Percentiles rank a stretch among this genome's conserved stretches.
Conservation (phyloP, 1,284 basidiomycete species). For the Phaffia rhodozyma region DNA sequence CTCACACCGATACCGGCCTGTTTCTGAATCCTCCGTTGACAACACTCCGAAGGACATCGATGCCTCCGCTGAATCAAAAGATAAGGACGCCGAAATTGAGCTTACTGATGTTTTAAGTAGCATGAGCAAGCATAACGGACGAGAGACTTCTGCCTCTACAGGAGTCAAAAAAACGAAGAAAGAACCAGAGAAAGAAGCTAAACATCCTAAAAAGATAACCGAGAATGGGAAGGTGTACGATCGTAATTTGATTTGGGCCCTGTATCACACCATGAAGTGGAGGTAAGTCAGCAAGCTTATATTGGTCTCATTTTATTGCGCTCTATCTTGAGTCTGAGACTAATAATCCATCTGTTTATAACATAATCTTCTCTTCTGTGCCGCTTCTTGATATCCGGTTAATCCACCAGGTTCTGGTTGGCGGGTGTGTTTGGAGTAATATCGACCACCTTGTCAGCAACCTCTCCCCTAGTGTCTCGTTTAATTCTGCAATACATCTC, state of each 20-base stretch:
- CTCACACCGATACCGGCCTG: not conserved
- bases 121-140: too few relatives aligned
- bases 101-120: not conserved
- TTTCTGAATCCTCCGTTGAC: not conserved
- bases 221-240: constrained; percentile 12
- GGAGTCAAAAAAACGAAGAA: not conserved
- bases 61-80: too few relatives aligned
- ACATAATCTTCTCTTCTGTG: too few relatives aligned
- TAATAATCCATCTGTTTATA: not conserved
- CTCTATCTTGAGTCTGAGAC: too few relatives aligned
- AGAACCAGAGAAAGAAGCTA: not conserved
- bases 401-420: not conserved
- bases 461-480: constrained; percentile 2
- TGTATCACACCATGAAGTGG: constrained; percentile 13
- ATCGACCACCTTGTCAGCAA: not conserved
- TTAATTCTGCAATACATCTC: constrained; percentile 1
- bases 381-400: too few relatives aligned
- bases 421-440: not conserved
- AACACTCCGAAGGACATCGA: not conserved
- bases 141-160: too few relatives aligned
- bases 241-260: not conserved
- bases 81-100: not conserved
- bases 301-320: not conserved
- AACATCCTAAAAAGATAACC: not conserved
- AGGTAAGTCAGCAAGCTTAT: not conserved